These are phyloP conservation scores for Leccinellum luteum DNA, from an alignment of 768 basidiomycete species.

Conservation along the genomic window DNA sequence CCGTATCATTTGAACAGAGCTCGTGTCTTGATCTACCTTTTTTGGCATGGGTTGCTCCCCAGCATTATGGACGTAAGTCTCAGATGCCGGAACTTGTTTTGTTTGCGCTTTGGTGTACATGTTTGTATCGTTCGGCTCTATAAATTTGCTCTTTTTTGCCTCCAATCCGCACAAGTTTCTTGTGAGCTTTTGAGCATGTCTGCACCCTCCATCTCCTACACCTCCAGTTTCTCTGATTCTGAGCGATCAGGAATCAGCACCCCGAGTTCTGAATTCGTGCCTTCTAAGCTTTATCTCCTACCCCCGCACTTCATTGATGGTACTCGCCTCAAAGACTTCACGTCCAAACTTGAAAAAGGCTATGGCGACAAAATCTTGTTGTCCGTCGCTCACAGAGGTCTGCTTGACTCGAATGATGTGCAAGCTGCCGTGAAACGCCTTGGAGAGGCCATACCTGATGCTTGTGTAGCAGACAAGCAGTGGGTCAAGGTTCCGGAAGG, in stretches of 20 bases:
- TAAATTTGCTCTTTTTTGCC: constrained; percentile 23
- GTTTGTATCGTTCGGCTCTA: constrained; percentile 24
- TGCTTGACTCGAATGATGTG: constrained; percentile 9
- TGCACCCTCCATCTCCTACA: constrained; percentile 6
- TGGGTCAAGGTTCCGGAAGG: constrained; percentile 25
- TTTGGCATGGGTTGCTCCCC: constrained; percentile 3
- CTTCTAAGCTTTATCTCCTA: constrained; percentile 24
- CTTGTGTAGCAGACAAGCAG: not conserved
- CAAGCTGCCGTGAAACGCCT: constrained; percentile 9
- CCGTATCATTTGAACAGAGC: not conserved
- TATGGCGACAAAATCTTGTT: constrained; percentile 27
- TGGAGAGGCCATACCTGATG: constrained; percentile 12
- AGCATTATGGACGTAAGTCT: not conserved
- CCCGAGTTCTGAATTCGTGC: constrained; percentile 24
- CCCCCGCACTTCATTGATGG: constrained; percentile 13
- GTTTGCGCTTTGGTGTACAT: constrained; percentile 17
- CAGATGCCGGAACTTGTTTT: constrained; percentile 1
- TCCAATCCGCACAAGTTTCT: not conserved
- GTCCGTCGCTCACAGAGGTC: constrained; percentile 14
- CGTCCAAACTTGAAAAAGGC: constrained; percentile 26
- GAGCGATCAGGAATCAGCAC: constrained; percentile 21
- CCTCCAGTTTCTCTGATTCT: constrained; percentile 17
- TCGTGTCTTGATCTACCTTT: not conserved
- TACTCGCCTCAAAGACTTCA: constrained; percentile 15
- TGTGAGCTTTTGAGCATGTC: constrained; percentile 18